A percentile compares a stretch with the other conserved stretches of the same genome.
These are phyloP conservation scores for Fusarium vanettenii DNA, from an alignment of 2,329 filamentous ascomycete species.

Conservation along the genomic window DNA sequence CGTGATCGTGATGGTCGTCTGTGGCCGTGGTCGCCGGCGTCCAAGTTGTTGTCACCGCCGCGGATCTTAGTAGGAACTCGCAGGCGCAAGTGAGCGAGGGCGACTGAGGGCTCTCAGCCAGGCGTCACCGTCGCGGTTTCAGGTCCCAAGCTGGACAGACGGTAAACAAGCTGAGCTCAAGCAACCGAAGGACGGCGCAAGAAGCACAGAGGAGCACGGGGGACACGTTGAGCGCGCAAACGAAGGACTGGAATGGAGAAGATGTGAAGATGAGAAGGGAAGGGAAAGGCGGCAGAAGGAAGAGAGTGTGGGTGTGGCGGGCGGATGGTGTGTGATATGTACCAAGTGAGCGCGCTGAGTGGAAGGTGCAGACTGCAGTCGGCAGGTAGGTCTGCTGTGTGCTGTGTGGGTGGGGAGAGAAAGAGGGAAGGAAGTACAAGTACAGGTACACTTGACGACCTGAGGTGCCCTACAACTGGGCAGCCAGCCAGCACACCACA, in stretches of 20 bases:
- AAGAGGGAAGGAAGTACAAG: background rate
- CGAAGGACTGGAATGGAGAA: slow-evolving; percentile 50
- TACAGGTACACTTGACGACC: slow-evolving; percentile 9
- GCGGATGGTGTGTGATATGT: slow-evolving; percentile 43
- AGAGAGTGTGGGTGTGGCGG: slow-evolving; percentile 38
- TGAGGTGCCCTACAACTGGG: background rate
- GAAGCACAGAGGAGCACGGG: slow-evolving; percentile 29
- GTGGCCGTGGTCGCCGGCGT: slow-evolving; percentile 13
- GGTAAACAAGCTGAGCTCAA: slow-evolving; percentile 30
- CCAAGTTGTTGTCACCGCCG: slow-evolving; percentile 24
- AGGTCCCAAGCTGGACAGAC: slow-evolving; percentile 19
- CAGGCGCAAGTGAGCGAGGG: slow-evolving; percentile 33
- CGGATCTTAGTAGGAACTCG: slow-evolving; percentile 15
- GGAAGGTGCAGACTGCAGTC: background rate
- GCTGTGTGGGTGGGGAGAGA: background rate
- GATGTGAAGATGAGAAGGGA: slow-evolving; percentile 46
- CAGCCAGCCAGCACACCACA: slow-evolving; percentile 3
- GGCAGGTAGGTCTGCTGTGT: background rate
- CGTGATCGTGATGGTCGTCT: slow-evolving; percentile 21
- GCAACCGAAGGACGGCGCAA: slow-evolving; percentile 35
- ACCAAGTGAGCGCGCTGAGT: slow-evolving; percentile 3
- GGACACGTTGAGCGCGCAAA: slow-evolving; percentile 44
- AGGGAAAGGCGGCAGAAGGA: slow-evolving; percentile 36
- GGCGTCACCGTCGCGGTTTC: slow-evolving; percentile 34
- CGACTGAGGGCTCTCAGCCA: slow-evolving; percentile 17